These are phyloP conservation scores for Aspergillus kassunensis DNA, from an alignment of 495 filamentous ascomycete genomes.

Conservation along the genomic window DNA sequence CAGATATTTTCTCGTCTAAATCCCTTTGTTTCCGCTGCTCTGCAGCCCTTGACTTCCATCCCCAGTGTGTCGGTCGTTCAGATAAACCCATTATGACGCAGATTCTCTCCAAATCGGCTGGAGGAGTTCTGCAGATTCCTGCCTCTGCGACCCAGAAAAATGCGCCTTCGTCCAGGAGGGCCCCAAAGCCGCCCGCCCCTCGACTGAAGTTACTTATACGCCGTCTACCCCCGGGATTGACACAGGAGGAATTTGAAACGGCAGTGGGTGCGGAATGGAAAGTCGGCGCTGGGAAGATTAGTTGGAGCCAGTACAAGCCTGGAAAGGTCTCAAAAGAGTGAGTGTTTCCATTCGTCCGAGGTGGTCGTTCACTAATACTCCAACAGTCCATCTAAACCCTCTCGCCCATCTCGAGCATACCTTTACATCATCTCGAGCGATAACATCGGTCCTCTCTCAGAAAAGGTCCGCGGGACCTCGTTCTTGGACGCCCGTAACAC, in stretches of 20 bases:
- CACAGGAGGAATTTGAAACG: constrained; percentile 69
- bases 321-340: constrained; percentile 91
- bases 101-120: constrained; percentile 37
- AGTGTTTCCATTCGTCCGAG: constrained; percentile 17
- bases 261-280: constrained; percentile 82
- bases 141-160: constrained; percentile 57
- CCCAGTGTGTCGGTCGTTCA: too few relatives aligned
- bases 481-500: constrained; percentile 75
- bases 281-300: constrained; percentile 69
- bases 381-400: constrained; percentile 69
- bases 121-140: constrained; percentile 58
- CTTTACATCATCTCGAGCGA: constrained; percentile 63
- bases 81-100: constrained; percentile 36
- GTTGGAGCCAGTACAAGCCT: constrained; percentile 72
- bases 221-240: constrained; percentile 81
- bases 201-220: constrained; percentile 83
- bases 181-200: constrained; percentile 54
- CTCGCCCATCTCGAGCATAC: constrained; percentile 72
- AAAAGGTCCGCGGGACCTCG: constrained; percentile 56
- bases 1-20: too few relatives aligned
- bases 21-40: too few relatives aligned
- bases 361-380: background rate
- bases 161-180: constrained; percentile 39
- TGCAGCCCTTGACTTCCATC: too few relatives aligned
- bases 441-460: constrained; percentile 56